A percentile compares a stretch with the other conserved stretches of the same genome.
phyloP scores from a whole-genome alignment of 345 rosid species.

The Pelargonium nanum region DNA sequence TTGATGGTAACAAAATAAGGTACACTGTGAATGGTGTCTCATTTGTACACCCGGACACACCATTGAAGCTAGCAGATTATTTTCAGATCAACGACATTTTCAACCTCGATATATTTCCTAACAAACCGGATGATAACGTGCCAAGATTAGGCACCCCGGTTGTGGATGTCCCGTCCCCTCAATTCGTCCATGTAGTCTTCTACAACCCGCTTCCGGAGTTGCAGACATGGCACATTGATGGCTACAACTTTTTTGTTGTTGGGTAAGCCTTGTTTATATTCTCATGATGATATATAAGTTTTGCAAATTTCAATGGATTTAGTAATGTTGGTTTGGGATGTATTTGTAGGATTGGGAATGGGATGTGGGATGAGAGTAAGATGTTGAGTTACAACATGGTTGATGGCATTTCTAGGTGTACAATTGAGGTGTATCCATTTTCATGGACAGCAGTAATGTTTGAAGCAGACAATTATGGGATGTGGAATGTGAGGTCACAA shows the following conservation, averaged over 20 bases:
- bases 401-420: slow-evolving; percentile 27
- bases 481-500: slow-evolving; percentile 39
- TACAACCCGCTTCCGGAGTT: slow-evolving; percentile 20
- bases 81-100: slow-evolving; percentile 19
- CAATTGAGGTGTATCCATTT: slow-evolving; percentile 25
- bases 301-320: too few relatives aligned
- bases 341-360: slow-evolving; percentile 18
- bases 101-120: slow-evolving; percentile 24
- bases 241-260: slow-evolving; percentile 41
- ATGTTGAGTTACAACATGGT: slow-evolving; percentile 16
- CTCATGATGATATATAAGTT: too few relatives aligned
- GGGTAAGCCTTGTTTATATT: slow-evolving; percentile 12
- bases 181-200: slow-evolving; percentile 21
- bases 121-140: background rate
- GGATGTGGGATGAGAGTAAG: slow-evolving; percentile 19
- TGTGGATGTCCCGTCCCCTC: background rate
- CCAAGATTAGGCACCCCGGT: background rate
- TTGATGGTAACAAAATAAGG: slow-evolving; percentile 12
- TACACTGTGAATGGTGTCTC: slow-evolving; percentile 46
- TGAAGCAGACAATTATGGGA: slow-evolving; percentile 33
- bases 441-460: slow-evolving; percentile 35
- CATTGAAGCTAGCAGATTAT: slow-evolving; percentile 45
- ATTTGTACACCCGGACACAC: slow-evolving; percentile 31
- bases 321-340: background rate
- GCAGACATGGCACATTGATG: slow-evolving; percentile 58